Evolutionary conservation across 805 yeast species (phyloP).

Genomic region (Candida jianshihensis): DNA sequence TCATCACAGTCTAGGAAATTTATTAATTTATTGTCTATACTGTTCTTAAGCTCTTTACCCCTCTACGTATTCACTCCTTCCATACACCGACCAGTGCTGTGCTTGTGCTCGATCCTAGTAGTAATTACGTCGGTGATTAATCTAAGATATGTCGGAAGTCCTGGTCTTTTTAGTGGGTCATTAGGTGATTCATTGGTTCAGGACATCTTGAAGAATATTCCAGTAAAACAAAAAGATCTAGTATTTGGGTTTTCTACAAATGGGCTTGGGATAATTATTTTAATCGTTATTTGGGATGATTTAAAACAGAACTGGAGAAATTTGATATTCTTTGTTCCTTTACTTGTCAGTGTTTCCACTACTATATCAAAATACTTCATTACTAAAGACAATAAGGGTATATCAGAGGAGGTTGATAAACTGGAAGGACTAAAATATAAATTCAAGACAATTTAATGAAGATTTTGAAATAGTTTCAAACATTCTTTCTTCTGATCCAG

Average conservation of each 20-base stretch:
- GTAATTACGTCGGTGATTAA: background rate
- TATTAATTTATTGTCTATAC: conserved; percentile 1
- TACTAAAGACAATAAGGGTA: conserved; percentile 3
- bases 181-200: background rate
- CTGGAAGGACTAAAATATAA: conserved; percentile 23
- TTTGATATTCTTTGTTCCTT: background rate
- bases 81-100: background rate
- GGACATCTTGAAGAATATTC: background rate
- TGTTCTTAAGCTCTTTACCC: conserved; percentile 2
- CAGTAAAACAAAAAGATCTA: conserved; percentile 2
- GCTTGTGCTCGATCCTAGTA: background rate
- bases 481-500: conserved; percentile 6
- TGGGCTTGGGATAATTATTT: background rate
- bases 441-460: conserved; percentile 23
- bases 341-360: conserved; percentile 16
- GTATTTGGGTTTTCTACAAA: background rate
- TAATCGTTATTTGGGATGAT: background rate
- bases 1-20: background rate
- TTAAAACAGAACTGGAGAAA: background rate
- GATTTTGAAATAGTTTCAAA: background rate
- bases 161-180: background rate
- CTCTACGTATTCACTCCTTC: background rate
- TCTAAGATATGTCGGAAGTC: background rate
- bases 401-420: conserved; percentile 18
- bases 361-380: conserved; percentile 17